Evolutionary conservation across 2,329 filamentous ascomycete genomes (phyloP), one percentile per base, ranked within the genome.

Genomic region (Xylaria sp.): DNA sequence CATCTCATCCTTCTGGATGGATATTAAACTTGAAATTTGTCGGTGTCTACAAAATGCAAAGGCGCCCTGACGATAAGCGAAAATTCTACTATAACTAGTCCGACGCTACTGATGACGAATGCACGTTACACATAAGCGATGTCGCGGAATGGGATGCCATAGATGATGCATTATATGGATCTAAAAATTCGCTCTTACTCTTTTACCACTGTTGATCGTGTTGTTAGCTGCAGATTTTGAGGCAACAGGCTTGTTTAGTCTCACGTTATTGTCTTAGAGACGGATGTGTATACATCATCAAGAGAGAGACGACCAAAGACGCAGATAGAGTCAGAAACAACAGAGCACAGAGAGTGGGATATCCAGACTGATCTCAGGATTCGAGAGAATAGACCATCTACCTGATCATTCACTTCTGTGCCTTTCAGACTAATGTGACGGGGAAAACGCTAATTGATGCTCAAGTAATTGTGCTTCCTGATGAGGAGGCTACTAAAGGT

Each of bases 1-100:
- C 65, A 36, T 39, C 61, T 31, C 36, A 44, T 61, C 36, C 29
- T 15, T 56, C 13, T 61, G 42, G 65, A 66, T 55, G 61, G 55
- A 61, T 17, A 64, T 58, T 59, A 36, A 50, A 54, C 57, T 44
- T 59, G 36, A 29, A 39, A 56, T 64, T 58, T 17, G 42, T 36
- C 25, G 38, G 20, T 31, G 50, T 17, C 25, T 58, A 20, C n/a
- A 33, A 57, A 51, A 53, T 29, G 33, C 27, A 17, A 55, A 49
- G n/a, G 15, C 44, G 27, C 25, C 20, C 4, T n/a, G 27, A 38
- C n/a, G 31, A 57, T 11, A n/a, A 45, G 27, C 29, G 47, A 42
- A 13, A 3, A 38, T n/a, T 6, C 29, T 3, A 50, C 44, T 31
- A 44, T 22, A 44, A 33, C 31, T 50, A 55, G n/a, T 13, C 47